Conservation (phyloP, 208 protist genomes). For the Naegleria gruberi region DNA sequence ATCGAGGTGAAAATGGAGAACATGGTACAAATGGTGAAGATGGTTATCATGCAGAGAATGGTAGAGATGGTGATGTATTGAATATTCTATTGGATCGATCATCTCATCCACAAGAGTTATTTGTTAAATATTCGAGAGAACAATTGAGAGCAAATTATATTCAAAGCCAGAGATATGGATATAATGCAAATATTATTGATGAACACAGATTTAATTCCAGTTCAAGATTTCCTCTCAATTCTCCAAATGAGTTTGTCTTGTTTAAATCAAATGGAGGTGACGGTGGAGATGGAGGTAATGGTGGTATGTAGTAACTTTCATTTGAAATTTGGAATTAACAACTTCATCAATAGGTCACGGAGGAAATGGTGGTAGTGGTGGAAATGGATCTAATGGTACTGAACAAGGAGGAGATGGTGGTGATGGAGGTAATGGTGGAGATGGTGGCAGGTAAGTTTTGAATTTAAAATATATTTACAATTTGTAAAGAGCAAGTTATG, state of each 20-base stretch:
- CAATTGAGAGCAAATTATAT: background rate
- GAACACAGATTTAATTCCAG: background rate
- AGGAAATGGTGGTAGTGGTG: background rate
- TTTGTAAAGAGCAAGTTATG: background rate
- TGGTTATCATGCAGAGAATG: background rate
- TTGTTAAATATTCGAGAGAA: background rate
- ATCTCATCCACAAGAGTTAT: background rate
- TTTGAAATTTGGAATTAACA: too few relatives aligned
- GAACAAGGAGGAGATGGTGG: background rate
- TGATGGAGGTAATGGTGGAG: background rate
- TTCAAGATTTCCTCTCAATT: background rate
- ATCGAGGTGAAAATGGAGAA: background rate
- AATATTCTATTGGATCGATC: background rate
- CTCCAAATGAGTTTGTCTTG: background rate
- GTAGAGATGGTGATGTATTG: background rate
- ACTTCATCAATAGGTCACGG: too few relatives aligned
- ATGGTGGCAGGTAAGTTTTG: too few relatives aligned
- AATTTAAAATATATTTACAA: too few relatives aligned
- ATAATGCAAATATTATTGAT: background rate
- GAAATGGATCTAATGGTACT: background rate
- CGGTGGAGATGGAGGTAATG: too few relatives aligned
- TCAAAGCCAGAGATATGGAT: background rate
- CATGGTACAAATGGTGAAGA: background rate
- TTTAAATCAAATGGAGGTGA: background rate
- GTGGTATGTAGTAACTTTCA: too few relatives aligned